Evolutionary conservation across 2,329 filamentous ascomycete species (phyloP), one percentile per base, ranked within the genome.

Genomic region (Metarhizium brunneum): DNA sequence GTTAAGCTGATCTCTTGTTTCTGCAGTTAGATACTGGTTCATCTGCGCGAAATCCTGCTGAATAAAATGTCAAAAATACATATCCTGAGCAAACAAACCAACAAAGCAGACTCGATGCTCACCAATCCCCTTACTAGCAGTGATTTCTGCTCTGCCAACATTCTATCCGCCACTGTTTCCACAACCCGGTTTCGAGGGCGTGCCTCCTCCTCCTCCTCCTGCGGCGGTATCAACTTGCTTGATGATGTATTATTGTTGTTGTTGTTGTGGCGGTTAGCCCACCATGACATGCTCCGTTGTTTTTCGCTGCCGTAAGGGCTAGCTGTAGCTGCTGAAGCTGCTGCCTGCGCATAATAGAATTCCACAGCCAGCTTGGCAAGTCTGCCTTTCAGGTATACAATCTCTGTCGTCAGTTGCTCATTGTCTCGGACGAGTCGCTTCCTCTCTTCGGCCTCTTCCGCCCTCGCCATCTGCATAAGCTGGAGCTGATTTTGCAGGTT

Each of bases 371-470:
- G 38, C 2, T 42, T 29, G 4, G 59, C 59, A 2, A 62, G n/a
- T 13, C 43, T 49, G 10, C 60, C 60, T 47, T 62, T 62, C 18
- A 58, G 55, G 29, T 60, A 52, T 2, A 57, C 52, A 4, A 59
- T 43, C 30, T 53, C 35, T 18, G 2, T 13, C 6, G 36, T 35
- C 8, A 51, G 38, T 1, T 43, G 45, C 10, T 13, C 3, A 5
- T 53, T 16, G n/a, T 56, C 54, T 10, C 16, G 16, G 13, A 36
- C 11, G 3, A 50, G 20, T 1, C 20, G 13, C 10, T 13, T 35
- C 25, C 11, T 53, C 2, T 45, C 25, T 4, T 45, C 29, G n/a
- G 38, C 36, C 18, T 53, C 45, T n/a, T 49, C 6, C 1, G 11
- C 20, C 1, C 42, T 45, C 8, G 42, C 30, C 2, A 50, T 48